Evolutionary conservation across 2,329 filamentous ascomycete genomes (phyloP).

Genomic region (Ascochyta koolunga): DNA sequence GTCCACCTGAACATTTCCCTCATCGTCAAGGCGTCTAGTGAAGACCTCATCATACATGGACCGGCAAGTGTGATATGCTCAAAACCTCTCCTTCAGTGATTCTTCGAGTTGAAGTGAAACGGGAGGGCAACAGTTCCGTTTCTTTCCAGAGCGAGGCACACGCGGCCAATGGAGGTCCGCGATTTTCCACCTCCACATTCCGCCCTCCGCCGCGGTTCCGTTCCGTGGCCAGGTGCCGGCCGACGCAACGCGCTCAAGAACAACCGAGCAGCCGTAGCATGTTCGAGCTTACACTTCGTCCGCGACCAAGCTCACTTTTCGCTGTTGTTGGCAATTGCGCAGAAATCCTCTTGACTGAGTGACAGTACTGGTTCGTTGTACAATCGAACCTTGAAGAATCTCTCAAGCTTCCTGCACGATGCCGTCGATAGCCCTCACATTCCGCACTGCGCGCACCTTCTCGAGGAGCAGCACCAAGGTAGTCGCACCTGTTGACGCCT

Average conservation of each 20-base stretch:
- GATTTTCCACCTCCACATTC: constrained; percentile 8
- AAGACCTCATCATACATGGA: too few species aligned
- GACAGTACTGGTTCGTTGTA: neutral
- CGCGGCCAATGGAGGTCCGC: constrained; percentile 5
- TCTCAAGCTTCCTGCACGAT: constrained; percentile 22
- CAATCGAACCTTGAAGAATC: neutral
- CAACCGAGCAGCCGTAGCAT: constrained; percentile 14
- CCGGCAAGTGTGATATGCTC: too few species aligned
- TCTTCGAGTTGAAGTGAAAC: neutral
- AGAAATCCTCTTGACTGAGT: neutral
- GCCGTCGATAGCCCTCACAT: constrained; percentile 45
- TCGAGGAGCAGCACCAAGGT: constrained; percentile 44
- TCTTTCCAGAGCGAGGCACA: constrained; percentile 11
- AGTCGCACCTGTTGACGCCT: neutral
- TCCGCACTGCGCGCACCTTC: constrained; percentile 44
- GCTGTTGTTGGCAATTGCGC: neutral
- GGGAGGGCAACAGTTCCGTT: constrained; percentile 1
- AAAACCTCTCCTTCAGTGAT: too few species aligned
- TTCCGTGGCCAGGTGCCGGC: constrained; percentile 12
- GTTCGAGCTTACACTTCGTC: neutral
- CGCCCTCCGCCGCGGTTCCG: constrained; percentile 3
- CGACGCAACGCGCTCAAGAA: constrained; percentile 16
- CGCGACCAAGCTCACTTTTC: neutral
- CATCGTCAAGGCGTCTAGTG: too few species aligned
- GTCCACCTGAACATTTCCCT: too few species aligned